Percentiles rank a stretch among this genome's conserved stretches.
Evolutionary conservation across 2,329 filamentous ascomycete species (phyloP).

Genomic region (Pestalotiopsis sp.): DNA sequence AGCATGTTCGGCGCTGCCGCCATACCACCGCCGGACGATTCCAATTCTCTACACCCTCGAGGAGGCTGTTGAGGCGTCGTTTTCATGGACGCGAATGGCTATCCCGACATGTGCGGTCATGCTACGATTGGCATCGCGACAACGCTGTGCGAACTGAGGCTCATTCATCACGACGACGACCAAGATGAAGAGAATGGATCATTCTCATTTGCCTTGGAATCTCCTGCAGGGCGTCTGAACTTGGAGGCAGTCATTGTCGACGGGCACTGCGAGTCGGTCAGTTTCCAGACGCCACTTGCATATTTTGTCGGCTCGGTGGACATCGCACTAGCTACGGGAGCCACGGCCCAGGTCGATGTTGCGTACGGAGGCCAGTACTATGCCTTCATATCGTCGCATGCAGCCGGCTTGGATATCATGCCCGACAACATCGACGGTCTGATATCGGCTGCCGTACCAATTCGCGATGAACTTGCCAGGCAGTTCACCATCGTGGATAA

Average conservation of each 20-base stretch:
- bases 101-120: not conserved
- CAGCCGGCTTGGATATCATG: not conserved
- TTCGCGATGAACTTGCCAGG: not conserved
- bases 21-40: not conserved
- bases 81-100: not conserved
- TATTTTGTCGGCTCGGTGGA: not conserved
- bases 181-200: not conserved
- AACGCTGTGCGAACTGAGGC: not conserved
- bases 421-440: not conserved
- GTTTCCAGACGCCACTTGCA: not conserved
- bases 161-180: not conserved
- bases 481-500: not conserved
- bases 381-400: not conserved
- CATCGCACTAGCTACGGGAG: not conserved
- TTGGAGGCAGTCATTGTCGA: not conserved
- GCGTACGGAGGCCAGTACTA: not conserved
- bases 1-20: not conserved
- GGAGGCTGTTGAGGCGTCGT: not conserved
- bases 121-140: not conserved
- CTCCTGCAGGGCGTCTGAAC: not conserved
- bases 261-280: not conserved
- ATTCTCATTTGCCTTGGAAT: not conserved
- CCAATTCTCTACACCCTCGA: not conserved
- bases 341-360: not conserved
- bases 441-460: not conserved